Evolutionary conservation across 192 early-diverging fungal species (phyloP), one percentile per base, ranked within the genome.

Genomic region (Coemansia sp.): DNA sequence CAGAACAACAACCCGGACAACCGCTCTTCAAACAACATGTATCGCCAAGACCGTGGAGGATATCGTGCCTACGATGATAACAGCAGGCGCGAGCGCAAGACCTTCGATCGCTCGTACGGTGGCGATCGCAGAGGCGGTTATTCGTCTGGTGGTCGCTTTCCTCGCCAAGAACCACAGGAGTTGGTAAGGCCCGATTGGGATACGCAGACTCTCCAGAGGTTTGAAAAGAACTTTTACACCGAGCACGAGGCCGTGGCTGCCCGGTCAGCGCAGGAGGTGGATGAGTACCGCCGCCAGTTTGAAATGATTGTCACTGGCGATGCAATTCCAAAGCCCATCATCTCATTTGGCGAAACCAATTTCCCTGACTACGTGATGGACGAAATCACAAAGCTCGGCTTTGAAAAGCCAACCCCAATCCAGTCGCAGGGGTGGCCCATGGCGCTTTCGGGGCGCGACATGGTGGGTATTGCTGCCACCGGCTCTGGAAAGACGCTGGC

Each of bases 401-500:
- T 98, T 84, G 83, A 85, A 23, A 81, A 84, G 18, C 97, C 97
- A 43, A 99, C 97, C 2, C 77, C 94, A 41, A 99, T 99, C 63
- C 97, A 99, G 84, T 88, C 92, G 35, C 97, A 99, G 70, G 97
- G 96, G 34, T 98, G 96, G 96, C 97, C 97, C 14, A 98, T 98
- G 96, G 97, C 96, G 6, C 88, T 99, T 52, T 91, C 88, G 34
- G 96, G 96, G 51, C 90, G 94, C 62, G 94, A 99, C 77, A 89
- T 99, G 69, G 94, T 98, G 43, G 93, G 93, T 61, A 88, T 94
- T 68, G 93, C 94, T 23, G 87, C 90, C 68, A 94, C 93, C 23
- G 94, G 93, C 68, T 92, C 90, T 20, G 93, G 93, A n/a, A 99
- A 99, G 76, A 99, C 97, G 15, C 85, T 99, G 7, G 95, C 94